Evolutionary conservation across 2,329 filamentous ascomycete species (phyloP), one percentile per base, ranked within the genome.

Genomic region (Endoconidiophora laricicola): DNA sequence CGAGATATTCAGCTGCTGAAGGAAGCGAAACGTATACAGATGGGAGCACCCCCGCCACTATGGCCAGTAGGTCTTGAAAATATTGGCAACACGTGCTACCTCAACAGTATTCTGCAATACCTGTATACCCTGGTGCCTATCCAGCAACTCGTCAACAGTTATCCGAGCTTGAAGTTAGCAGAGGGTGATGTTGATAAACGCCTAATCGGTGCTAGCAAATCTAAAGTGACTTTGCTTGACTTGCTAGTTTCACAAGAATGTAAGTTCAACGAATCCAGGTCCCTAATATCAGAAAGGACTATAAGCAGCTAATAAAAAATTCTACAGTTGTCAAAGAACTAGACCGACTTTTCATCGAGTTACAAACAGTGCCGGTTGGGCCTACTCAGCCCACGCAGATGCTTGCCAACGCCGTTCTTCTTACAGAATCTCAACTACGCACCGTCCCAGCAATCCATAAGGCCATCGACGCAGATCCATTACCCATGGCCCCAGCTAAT

Each of bases 41-140:
- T 52, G 18, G 56, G 55, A 1, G 52, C 56, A 9, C 91, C 91
- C 10, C 52, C 52, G 1, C 52, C 52, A n/a, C 38, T 41, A 12
- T 50, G 52, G 40, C 52, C 52, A 0, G 84, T 94, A 20, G 91
- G 91, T 0, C 72, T 96, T 4, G 76, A 80, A 55, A 98, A 96
- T 58, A 94, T 96, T 52, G 88, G 91, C 53, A 98, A 98, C 60
- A 98, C 93, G 0, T 98, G 91, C 63, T 98, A 98, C 59, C 72
- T 98, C 49, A 98, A 98, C 68, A 96, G 90, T 65, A 74, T 98
- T 45, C 71, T 98, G 7, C 91, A 98, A 59, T 96, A 94, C 61
- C 83, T 95, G 56, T 95, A 94, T 62, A 93, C 88, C 0, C 77
- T 96, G 50, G 81, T 79, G 54, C 79, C 85, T 2, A 71, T 96